Evolutionary conservation across 169 alveolate species (phyloP).

Genomic region (Haemoproteus tartakovskyi): DNA sequence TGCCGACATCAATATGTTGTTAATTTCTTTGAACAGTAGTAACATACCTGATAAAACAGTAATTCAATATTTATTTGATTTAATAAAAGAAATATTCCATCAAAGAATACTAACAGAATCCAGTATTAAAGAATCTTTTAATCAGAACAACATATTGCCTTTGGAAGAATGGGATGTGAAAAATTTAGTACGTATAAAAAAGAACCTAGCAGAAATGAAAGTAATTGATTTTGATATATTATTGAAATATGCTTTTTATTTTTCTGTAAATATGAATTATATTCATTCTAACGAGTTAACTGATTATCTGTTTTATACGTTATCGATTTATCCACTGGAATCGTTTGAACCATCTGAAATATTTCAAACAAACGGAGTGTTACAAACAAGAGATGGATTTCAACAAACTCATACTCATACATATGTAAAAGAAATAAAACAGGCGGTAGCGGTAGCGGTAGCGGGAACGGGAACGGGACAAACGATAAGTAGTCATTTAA

Average conservation of each 20-base stretch:
- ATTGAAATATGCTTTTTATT: constrained; percentile 12
- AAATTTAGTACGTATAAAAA: constrained; percentile 16
- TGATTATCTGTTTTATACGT: constrained; percentile 35
- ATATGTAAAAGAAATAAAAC: too few species aligned
- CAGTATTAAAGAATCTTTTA: background rate
- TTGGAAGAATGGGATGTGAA: too few species aligned
- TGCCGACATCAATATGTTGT: constrained; percentile 32
- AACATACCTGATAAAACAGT: constrained; percentile 25
- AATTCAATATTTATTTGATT: constrained; percentile 6
- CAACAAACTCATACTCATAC: too few species aligned
- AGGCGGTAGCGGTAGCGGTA: too few species aligned
- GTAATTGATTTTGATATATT: constrained; percentile 16
- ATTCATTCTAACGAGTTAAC: constrained; percentile 1
- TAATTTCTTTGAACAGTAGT: constrained; percentile 23
- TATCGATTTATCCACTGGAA: constrained; percentile 1
- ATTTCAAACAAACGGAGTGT: background rate
- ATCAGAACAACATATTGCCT: background rate
- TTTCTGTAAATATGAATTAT: constrained; percentile 1
- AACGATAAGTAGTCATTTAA: too few species aligned
- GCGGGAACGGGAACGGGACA: too few species aligned
- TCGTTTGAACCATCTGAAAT: too few species aligned
- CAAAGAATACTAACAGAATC: background rate
- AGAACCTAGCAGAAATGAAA: constrained; percentile 55
- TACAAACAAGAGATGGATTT: too few species aligned
- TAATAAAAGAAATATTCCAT: constrained; percentile 5